Base-by-base conservation (phyloP, 2,329 filamentous ascomycete genomes). In the Sporothrix dimorphospora region DNA sequence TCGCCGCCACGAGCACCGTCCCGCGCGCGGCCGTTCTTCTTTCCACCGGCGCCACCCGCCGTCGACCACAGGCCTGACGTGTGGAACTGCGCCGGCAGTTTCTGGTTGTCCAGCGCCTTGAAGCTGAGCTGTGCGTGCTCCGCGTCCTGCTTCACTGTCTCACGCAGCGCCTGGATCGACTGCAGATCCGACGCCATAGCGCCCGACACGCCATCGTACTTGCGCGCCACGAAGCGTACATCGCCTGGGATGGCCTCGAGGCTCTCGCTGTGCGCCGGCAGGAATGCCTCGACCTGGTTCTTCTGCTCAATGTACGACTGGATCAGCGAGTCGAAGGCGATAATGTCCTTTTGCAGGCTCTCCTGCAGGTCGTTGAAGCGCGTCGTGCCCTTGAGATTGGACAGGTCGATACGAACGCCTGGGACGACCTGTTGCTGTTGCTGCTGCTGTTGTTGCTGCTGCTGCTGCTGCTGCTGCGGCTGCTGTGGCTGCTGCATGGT, bases 281-380 rank as follows among this genome's bases (percentile, higher is more conserved):
- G 85, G 78, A 89, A 90, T 21, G 89, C 88, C 74, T 92, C 90
- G 72, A 95, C 90, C 76, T 97, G 89, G 76, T 92, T 89, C 78
- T 93, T 91, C 80, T 91, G 91, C 72, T 87, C 86, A 78, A 97
- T 94, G 79, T 96, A 94, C 70, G 87, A 86, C 77, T 93, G 89
- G 76, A 99, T 95, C 75, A 91, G 89, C 72, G 88, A 88, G 81
- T 99, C 95, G 75, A 97, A 89, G 11, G 86, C 82, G 74, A 93
- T 89, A 74, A 99, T 92, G 76, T 93, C 84, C 74, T 90, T 88
- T 78, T 97, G 94, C 19, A 97, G 85, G 40, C 93, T 89, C 76
- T 95, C 92, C 73, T 92, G 89, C 38, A 97, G 90, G 80, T 97
- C 95, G 79, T 94, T 93, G 84, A 96, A 98, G 74, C 96, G 93